Base-by-base conservation (phyloP, 352 stramenopile species). In the Globisporangium spinosum region DNA sequence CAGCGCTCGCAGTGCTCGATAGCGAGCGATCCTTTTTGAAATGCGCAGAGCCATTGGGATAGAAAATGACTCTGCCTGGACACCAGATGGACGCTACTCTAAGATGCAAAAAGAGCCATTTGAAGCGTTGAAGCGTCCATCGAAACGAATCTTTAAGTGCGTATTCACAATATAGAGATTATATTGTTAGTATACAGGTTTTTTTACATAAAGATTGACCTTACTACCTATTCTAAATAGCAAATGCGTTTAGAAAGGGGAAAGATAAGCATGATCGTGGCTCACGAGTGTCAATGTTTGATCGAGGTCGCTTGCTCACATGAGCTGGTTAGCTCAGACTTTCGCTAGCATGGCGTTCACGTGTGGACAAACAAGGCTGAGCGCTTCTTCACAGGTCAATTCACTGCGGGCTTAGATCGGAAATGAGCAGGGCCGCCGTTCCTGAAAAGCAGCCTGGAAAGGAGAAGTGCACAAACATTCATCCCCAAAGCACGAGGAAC, bases 71-170 rank as follows among this genome's bases (percentile, higher is more conserved):
- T 23, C 61, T 77, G 56, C 55, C 71, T 58, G 34, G 45, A 61
- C 72, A 25, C 60, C 74, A 57, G 47, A 71, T 54, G 56, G 72
- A 73, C 17, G 57, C 68, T 47, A 34, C 74, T 43, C 61, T 65
- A 17, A 78, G 22, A 27, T 73, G 49, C 71, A 65, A 76, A 43
- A 78, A 72, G 54, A 74, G 17, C 43, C 6, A 51, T 51, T 51
- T 51, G 17, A 7, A 23, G 43, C 15, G 17, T 51, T 51, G 20
- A 35, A 58, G 25, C 20, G 53, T 58, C 53, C 25, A 58, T 58
- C 53, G 53, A 58, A 58, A 32, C 29, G 29, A 58, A n/a, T 7
- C 6, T 58, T 13, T 10, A 38, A 23, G 35, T 35, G 25, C 17
- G 9, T 23, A 58, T 2, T 23, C 4, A 32, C 4, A 32, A 32